Evolutionary conservation across 495 filamentous ascomycete species (phyloP).

Genomic region (Coniosporium apollinis): DNA sequence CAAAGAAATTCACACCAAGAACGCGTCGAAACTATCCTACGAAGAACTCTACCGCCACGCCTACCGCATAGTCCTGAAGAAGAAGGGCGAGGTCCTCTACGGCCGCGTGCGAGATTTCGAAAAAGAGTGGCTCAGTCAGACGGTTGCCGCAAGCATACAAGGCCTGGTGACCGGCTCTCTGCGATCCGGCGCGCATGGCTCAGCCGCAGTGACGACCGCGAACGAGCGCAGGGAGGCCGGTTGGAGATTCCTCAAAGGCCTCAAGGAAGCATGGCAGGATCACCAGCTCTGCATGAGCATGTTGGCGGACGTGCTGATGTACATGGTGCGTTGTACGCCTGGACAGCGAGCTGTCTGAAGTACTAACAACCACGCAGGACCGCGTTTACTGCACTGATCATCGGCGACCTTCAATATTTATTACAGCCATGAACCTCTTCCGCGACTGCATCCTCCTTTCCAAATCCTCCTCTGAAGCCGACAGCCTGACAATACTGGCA

Average conservation of each 20-base stretch:
- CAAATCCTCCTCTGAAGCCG: slow-evolving; percentile 25
- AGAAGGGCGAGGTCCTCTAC: slow-evolving; percentile 74
- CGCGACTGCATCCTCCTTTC: slow-evolving; percentile 61
- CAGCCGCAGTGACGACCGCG: slow-evolving; percentile 33
- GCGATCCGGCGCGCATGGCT: slow-evolving; percentile 11
- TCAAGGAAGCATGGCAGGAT: slow-evolving; percentile 69
- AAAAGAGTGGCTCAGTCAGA: slow-evolving; percentile 53
- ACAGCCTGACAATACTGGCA: slow-evolving; percentile 36
- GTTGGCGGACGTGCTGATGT: slow-evolving; percentile 96
- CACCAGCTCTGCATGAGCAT: slow-evolving; percentile 91
- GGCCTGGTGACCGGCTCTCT: slow-evolving; percentile 45
- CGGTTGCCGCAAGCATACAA: slow-evolving; percentile 48
- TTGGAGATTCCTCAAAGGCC: slow-evolving; percentile 61
- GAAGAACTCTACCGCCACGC: slow-evolving; percentile 89
- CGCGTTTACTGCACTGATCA: slow-evolving; percentile 59
- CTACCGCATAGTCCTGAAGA: slow-evolving; percentile 89
- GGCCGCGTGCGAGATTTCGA: slow-evolving; percentile 62
- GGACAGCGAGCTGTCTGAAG: not conserved
- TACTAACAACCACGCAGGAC: slow-evolving; percentile 32
- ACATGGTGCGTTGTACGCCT: slow-evolving; percentile 46
- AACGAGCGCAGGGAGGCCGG: slow-evolving; percentile 65
- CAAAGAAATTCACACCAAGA: slow-evolving; percentile 76
- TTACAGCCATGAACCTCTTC: slow-evolving; percentile 70
- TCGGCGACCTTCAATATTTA: slow-evolving; percentile 61
- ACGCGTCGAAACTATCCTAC: slow-evolving; percentile 79